Base-by-base conservation (phyloP, 2,329 filamentous ascomycete genomes). In the Diplodia seriata region DNA sequence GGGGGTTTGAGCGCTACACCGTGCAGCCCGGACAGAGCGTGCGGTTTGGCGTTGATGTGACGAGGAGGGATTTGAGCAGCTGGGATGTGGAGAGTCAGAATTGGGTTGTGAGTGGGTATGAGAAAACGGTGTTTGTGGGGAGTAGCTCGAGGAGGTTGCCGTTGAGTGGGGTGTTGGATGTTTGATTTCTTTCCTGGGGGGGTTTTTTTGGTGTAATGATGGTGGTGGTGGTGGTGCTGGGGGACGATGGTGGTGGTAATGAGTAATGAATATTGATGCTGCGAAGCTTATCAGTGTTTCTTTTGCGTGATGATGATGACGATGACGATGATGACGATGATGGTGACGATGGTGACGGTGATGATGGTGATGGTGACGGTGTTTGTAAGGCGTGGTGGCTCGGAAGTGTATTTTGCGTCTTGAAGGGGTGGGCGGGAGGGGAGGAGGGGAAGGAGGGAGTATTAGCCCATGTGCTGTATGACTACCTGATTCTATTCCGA, bases 41-140 rank as follows among this genome's bases (percentile, higher is more conserved):
- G 3, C 86, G 84, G 1, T 96, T 95, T 82, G 83, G 78, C 0
- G 89, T 87, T 0, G 85, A 89, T 18, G 79, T 97, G 67, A 93
- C 89, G 6, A 86, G 94, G 49, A 88, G 93, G 68, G 94, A 97
- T 75, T 72, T 97, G 67, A 93, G 90, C 76, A 95, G 93, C 81
- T 97, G 94, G 94, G 92, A 97, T 72, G 82, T 86, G 0, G 84
- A 76, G 1, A 77, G 81, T n/a, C 94, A 97, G 84, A 90, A 97
- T 82, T 98, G 94, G 94, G 86, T 93, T 55, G 82, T 89, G 66
- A 82, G 81, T 36, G 73, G 81, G 26, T 83, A 86, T 72, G 78
- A 83, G 64, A 89, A 89, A 82, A 88, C 81, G 68, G 83, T 88
- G 50, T 86, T 85, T 70, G 87, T 90, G 6, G 87, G 87, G 31